These are phyloP conservation scores for Suillus weaverae DNA, from an alignment of 768 basidiomycete species.

Conservation along the genomic window DNA sequence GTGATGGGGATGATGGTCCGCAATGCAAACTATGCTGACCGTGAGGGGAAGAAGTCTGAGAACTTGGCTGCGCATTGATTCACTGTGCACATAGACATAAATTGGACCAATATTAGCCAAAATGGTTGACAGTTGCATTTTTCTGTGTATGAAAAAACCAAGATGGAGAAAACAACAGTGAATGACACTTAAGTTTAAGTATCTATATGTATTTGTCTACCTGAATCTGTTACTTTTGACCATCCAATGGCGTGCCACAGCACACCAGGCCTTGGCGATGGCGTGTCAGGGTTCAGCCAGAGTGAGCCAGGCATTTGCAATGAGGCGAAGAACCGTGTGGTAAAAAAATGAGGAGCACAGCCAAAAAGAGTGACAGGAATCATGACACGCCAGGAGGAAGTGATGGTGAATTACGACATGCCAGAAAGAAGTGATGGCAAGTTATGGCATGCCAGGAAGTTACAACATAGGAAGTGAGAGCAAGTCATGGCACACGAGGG, in stretches of 20 bases:
- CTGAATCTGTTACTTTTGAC: neutral
- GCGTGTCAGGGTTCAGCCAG: neutral
- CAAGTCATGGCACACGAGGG: no score
- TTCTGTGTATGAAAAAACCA: neutral
- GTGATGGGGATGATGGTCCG: neutral
- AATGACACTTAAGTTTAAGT: no score
- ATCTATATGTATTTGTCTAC: neutral
- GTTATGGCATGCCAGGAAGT: no score
- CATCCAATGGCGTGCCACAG: no score
- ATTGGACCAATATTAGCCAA: neutral
- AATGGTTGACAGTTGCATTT: neutral
- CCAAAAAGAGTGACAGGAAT: neutral
- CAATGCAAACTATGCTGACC: neutral
- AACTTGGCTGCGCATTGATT: neutral
- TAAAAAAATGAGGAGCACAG: no score
- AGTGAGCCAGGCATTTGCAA: no score
- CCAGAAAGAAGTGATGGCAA: no score
- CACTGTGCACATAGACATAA: neutral
- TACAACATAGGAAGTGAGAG: neutral
- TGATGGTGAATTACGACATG: no score
- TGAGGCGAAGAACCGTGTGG: no score
- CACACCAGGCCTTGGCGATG: no score
- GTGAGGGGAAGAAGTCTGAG: neutral
- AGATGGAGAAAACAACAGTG: no score
- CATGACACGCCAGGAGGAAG: no score